phyloP scores from a whole-genome alignment of 345 rosid genomes.

The Linum lewisii region DNA sequence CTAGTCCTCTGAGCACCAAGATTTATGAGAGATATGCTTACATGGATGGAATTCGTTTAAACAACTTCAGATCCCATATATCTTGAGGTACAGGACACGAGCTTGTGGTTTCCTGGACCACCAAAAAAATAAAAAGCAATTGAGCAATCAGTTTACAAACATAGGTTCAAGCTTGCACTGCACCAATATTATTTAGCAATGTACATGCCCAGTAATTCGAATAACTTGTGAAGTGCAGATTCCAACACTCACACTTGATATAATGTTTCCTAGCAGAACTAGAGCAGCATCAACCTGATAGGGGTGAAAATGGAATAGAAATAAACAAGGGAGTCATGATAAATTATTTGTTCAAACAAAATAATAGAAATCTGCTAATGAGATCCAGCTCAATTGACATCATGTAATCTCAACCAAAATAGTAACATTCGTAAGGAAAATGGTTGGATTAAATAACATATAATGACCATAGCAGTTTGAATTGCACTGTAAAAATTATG shows the following conservation, averaged over 20 bases:
- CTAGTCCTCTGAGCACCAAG: neutral
- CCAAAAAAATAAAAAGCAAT: slow-evolving; percentile 8
- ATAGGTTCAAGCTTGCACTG: too few relatives aligned
- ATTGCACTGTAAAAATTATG: too few relatives aligned
- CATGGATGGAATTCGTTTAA: slow-evolving; percentile 60
- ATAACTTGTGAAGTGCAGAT: slow-evolving; percentile 2
- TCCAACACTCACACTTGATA: slow-evolving; percentile 46
- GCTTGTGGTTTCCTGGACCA: slow-evolving; percentile 42
- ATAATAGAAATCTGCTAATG: too few relatives aligned
- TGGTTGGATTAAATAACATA: too few relatives aligned
- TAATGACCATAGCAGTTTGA: too few relatives aligned
- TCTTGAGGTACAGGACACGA: slow-evolving; percentile 62
- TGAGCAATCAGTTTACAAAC: neutral
- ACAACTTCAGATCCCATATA: slow-evolving; percentile 74
- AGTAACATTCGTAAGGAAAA: too few relatives aligned
- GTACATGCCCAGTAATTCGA: neutral
- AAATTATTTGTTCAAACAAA: too few relatives aligned
- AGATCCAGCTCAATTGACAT: too few relatives aligned
- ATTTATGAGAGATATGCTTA: slow-evolving; percentile 24
- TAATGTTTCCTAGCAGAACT: slow-evolving; percentile 60
- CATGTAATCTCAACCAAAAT: too few relatives aligned
- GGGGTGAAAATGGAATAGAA: neutral
- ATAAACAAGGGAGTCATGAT: neutral
- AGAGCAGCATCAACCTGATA: slow-evolving; percentile 76
- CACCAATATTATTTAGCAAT: too few relatives aligned